phyloP scores from a whole-genome alignment of 2,329 filamentous ascomycete species.

The Ilyonectria sp. region DNA sequence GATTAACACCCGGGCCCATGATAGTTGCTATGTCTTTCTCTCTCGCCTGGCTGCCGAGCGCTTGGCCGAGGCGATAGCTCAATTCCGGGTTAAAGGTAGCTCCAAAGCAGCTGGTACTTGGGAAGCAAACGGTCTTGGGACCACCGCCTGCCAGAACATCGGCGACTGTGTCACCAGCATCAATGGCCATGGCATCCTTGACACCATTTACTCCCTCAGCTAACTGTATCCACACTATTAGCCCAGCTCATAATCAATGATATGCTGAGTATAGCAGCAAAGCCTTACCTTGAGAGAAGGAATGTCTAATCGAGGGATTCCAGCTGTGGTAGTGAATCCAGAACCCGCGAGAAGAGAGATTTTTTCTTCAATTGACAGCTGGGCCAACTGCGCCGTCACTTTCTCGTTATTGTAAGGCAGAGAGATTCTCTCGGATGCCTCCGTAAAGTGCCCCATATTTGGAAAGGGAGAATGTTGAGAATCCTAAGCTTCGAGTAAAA shows the following conservation, averaged over 20 bases:
- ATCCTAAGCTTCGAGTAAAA: too few relatives aligned
- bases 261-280: not conserved
- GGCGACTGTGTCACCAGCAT: too few relatives aligned
- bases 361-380: conserved; percentile 12
- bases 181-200: not conserved
- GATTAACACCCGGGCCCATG: conserved; percentile 33
- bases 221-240: not conserved
- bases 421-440: too few relatives aligned
- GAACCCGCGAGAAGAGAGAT: conserved; percentile 3
- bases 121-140: conserved; percentile 16
- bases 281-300: not conserved
- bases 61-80: conserved; percentile 8
- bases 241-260: not conserved
- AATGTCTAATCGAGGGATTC: not conserved
- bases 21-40: conserved; percentile 29
- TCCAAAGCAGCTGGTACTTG: conserved; percentile 24
- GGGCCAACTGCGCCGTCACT: not conserved
- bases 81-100: conserved; percentile 30
- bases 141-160: too few relatives aligned
- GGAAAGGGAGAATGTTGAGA: too few relatives aligned
- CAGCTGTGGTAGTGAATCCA: conserved; percentile 1
- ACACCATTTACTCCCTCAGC: conserved; percentile 2
- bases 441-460: too few relatives aligned
- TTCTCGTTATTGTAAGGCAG: too few relatives aligned
- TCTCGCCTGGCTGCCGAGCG: conserved; percentile 28